Evolutionary conservation across 2,329 filamentous ascomycete genomes (phyloP).

Genomic region (Aspergillus novoparasiticus): DNA sequence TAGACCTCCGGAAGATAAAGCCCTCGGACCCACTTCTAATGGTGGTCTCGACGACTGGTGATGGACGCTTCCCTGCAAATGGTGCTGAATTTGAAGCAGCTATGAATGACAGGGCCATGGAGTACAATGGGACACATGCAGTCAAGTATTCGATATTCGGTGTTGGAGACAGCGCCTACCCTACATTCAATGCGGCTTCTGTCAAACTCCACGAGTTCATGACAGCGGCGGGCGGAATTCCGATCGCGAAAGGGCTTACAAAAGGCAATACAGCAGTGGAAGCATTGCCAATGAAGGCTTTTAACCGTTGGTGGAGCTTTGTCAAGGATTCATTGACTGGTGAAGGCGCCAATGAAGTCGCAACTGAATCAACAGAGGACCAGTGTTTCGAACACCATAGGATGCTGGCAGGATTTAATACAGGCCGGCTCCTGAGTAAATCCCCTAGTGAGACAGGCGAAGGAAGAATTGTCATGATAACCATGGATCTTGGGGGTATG

Average conservation of each 20-base stretch:
- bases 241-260: background rate
- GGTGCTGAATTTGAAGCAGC: background rate
- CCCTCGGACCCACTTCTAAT: background rate
- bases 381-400: background rate
- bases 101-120: background rate
- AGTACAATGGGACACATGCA: background rate
- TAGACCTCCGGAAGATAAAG: background rate
- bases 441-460: background rate
- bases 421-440: background rate
- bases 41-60: background rate
- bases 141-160: constrained; percentile 1
- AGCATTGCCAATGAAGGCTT: constrained; percentile 1
- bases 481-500: background rate
- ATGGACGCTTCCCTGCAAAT: constrained; percentile 2
- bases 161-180: constrained; percentile 6
- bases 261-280: constrained; percentile 2
- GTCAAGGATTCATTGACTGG: background rate
- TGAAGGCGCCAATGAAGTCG: background rate
- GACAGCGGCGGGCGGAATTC: background rate
- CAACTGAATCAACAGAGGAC: background rate
- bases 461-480: background rate
- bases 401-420: background rate
- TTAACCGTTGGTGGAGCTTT: constrained; percentile 2
- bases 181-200: constrained; percentile 5
- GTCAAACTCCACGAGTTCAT: constrained; percentile 1